These are phyloP conservation scores for Gnomoniopsis smithogilvyi DNA, from an alignment of 2,329 filamentous ascomycete species.

Conservation along the genomic window DNA sequence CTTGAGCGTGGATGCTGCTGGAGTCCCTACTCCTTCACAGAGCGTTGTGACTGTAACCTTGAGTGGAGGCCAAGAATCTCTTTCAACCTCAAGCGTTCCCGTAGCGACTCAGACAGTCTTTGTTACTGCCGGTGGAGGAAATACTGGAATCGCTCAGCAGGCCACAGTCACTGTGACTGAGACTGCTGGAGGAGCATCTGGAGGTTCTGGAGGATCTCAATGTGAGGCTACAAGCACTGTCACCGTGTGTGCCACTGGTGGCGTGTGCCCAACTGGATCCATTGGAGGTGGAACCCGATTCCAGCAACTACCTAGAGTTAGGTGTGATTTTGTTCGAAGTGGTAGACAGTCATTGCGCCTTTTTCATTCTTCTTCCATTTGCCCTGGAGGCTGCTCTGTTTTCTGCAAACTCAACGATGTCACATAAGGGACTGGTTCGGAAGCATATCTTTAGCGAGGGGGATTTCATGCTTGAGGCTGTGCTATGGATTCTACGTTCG, in stretches of 20 bases:
- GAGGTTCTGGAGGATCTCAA: background rate
- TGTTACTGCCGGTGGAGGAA: background rate
- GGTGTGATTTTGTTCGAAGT: too few relatives aligned
- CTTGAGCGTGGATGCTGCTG: background rate
- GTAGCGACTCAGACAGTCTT: conserved; percentile 1
- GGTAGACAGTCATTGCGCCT: too few relatives aligned
- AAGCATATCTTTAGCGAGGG: too few relatives aligned
- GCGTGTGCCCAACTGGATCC: conserved; percentile 5
- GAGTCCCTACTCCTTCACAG: conserved; percentile 2
- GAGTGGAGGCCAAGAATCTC: background rate
- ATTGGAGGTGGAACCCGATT: background rate
- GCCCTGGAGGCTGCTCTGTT: too few relatives aligned
- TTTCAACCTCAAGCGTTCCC: background rate
- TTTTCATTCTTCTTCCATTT: too few relatives aligned
- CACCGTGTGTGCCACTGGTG: conserved; percentile 3
- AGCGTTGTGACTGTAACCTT: conserved; percentile 8
- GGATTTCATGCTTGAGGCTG: too few relatives aligned
- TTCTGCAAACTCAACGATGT: too few relatives aligned
- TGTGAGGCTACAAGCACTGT: conserved; percentile 6
- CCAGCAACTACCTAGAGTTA: too few relatives aligned
- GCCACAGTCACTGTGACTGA: conserved; percentile 1
- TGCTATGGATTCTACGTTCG: too few relatives aligned
- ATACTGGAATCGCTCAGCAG: background rate
- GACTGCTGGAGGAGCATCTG: background rate
- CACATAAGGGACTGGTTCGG: too few relatives aligned